A percentile compares a stretch with the other conserved stretches of the same genome.
Conservation (phyloP, 1,284 basidiomycete species). For the Pterula multifida region DNA sequence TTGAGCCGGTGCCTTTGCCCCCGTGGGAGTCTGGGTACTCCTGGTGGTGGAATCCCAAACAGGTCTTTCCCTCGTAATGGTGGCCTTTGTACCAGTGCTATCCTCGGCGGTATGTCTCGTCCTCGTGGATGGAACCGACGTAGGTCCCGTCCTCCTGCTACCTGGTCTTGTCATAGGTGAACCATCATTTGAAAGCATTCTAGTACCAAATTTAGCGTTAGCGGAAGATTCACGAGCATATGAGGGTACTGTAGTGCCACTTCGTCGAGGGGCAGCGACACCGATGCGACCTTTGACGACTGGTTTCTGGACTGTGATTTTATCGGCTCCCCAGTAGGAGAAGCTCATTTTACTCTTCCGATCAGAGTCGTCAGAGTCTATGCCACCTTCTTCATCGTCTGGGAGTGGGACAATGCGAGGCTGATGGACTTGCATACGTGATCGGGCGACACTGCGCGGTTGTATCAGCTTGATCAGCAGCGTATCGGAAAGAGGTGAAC, state of each 20-base stretch:
- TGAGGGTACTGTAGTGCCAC: constrained; percentile 32
- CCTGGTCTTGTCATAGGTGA: constrained; percentile 35
- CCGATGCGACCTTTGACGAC: constrained; percentile 38
- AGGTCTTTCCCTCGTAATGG: constrained; percentile 56
- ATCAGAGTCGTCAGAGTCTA: constrained; percentile 73
- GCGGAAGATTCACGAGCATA: constrained; percentile 72
- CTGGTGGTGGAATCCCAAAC: constrained; percentile 60
- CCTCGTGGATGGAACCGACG: constrained; percentile 34
- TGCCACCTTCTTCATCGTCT: constrained; percentile 43
- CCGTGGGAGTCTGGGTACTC: constrained; percentile 23
- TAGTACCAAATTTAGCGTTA: constrained; percentile 74
- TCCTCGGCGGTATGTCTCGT: constrained; percentile 29
- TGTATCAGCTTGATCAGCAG: constrained; percentile 10
- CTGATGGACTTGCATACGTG: constrained; percentile 50
- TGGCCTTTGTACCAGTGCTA: constrained; percentile 48
- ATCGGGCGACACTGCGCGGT: constrained; percentile 48
- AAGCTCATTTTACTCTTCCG: constrained; percentile 86
- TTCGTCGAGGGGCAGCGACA: constrained; percentile 31
- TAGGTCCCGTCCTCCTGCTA: constrained; percentile 42
- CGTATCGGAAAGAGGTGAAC: constrained; percentile 20
- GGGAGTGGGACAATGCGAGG: constrained; percentile 64
- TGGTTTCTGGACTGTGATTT: constrained; percentile 73
- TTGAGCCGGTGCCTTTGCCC: constrained; percentile 4
- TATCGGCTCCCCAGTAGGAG: constrained; percentile 83
- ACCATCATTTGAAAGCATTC: constrained; percentile 48